A percentile compares a stretch with the other conserved stretches of the same genome.
These are phyloP conservation scores for Umbilicus rupestris DNA, from an alignment of 164 flowering plant genomes.

Conservation along the genomic window DNA sequence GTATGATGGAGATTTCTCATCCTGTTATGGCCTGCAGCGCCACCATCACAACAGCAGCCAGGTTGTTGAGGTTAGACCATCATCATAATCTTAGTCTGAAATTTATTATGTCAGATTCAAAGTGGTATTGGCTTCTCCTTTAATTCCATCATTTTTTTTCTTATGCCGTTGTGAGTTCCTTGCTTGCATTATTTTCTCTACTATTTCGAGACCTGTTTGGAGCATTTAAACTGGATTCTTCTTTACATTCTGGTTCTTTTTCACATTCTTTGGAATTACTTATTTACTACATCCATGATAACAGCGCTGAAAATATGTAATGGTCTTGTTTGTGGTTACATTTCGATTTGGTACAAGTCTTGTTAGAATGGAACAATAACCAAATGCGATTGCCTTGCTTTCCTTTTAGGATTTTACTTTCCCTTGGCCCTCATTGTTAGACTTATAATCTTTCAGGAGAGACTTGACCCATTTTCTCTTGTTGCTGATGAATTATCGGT, in stretches of 20 bases:
- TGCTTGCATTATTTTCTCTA: too few relatives aligned
- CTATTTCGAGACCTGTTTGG: too few relatives aligned
- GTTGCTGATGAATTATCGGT: slow-evolving; percentile 89
- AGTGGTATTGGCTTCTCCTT: too few relatives aligned
- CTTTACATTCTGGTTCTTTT: too few relatives aligned
- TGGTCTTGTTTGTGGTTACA: not conserved
- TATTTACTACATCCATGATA: not conserved
- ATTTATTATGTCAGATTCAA: too few relatives aligned
- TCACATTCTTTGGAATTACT: too few relatives aligned
- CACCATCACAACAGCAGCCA: slow-evolving; percentile 61
- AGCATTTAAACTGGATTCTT: too few relatives aligned
- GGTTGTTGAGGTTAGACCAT: slow-evolving; percentile 42
- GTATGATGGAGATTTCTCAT: slow-evolving; percentile 31
- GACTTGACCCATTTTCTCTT: slow-evolving; percentile 82
- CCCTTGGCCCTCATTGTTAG: not conserved
- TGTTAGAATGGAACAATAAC: not conserved
- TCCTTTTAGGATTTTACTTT: not conserved
- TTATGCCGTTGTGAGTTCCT: too few relatives aligned
- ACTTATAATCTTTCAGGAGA: slow-evolving; percentile 36
- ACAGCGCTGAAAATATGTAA: not conserved
- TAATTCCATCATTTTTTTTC: too few relatives aligned
- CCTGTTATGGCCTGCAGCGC: slow-evolving; percentile 27
- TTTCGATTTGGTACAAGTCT: not conserved
- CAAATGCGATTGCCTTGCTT: not conserved
- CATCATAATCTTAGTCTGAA: not conserved